Evolutionary conservation across 306 rosid genomes (phyloP), one percentile per base, ranked within the genome.

Genomic region (Psophocarpus tetragonolobus): DNA sequence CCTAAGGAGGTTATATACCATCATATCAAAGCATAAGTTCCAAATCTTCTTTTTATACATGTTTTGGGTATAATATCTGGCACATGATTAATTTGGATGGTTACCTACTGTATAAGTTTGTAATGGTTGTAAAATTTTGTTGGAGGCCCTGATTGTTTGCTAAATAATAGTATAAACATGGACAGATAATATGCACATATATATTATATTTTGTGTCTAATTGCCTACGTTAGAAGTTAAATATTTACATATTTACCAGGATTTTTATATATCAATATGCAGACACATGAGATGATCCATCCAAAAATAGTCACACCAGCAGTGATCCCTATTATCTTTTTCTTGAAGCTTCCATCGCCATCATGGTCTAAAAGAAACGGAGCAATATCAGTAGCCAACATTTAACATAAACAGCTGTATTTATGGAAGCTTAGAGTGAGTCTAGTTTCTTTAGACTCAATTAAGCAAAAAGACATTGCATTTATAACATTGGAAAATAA

Each of bases 271-370:
- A 18, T 64, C 38, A 17, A 8, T 63, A 62, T 79, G 67, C 24
- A 2, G 17, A 18, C 42, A 50, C 64, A 48, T 71, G 12, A 32
- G 4, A 35, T 48, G 23, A 47, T 42, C 54, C 47, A 50, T 79
- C 73, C 66, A 26, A 48, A 62, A 71, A 62, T 36, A 33, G 54
- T 48, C 15, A 50, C 38, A n/a, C 38, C 79, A 50, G 30, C 17
- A 17, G 45, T 29, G 3, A 79, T 24, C 61, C 48, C 72, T 45
- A 60, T 7, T 3, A 79, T 44, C 44, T 47, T 11, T 10, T 27
- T 35, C 45, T 70, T 69, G 17, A 0, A 58, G 20, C 4, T 47
- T 60, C 24, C 50, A 50, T 60, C 63, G 24, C 45, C 66, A 47
- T 4, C 33, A 15, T 32, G 27, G 9, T 71, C 78, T 71, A 53